Evolutionary conservation across 768 basidiomycete genomes (phyloP).

Genomic region (Erythrobasidium yunnanense): DNA sequence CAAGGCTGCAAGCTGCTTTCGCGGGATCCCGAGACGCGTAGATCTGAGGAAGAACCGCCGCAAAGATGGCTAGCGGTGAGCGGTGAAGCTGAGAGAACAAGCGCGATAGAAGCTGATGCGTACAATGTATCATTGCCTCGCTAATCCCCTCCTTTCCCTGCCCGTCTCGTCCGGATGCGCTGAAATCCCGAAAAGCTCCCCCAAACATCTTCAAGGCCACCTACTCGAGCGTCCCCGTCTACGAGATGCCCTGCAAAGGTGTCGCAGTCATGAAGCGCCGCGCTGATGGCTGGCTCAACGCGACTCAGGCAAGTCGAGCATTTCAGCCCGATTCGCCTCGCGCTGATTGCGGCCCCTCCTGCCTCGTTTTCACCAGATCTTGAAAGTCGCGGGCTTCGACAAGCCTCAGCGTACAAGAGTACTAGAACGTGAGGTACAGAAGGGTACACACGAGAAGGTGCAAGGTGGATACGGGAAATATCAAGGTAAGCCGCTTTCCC

Average conservation of each 20-base stretch:
- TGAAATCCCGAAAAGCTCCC: too few relatives aligned
- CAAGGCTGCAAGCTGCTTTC: too few relatives aligned
- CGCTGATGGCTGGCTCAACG: constrained; percentile 94
- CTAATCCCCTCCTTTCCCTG: too few relatives aligned
- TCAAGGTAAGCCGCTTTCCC: constrained; percentile 83
- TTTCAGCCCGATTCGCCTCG: neutral
- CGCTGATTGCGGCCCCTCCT: neutral
- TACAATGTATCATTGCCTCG: too few relatives aligned
- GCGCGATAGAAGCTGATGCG: too few relatives aligned
- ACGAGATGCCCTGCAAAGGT: constrained; percentile 45
- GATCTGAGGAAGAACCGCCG: too few relatives aligned
- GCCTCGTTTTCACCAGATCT: constrained; percentile 47
- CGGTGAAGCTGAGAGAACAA: too few relatives aligned
- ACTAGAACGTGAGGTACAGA: constrained; percentile 93
- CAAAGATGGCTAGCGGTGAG: too few relatives aligned
- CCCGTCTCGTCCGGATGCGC: too few relatives aligned
- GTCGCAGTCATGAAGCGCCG: constrained; percentile 97
- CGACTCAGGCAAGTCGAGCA: constrained; percentile 55
- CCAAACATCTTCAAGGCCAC: constrained; percentile 34
- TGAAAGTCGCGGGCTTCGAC: constrained; percentile 98
- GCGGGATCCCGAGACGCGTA: too few relatives aligned
- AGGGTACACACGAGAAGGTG: constrained; percentile 97
- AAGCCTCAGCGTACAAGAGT: constrained; percentile 97
- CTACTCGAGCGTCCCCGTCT: constrained; percentile 38
- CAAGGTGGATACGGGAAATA: constrained; percentile 99